phyloP scores from a whole-genome alignment of 2,329 filamentous ascomycete species.

The Teratosphaeria epicoccoides region DNA sequence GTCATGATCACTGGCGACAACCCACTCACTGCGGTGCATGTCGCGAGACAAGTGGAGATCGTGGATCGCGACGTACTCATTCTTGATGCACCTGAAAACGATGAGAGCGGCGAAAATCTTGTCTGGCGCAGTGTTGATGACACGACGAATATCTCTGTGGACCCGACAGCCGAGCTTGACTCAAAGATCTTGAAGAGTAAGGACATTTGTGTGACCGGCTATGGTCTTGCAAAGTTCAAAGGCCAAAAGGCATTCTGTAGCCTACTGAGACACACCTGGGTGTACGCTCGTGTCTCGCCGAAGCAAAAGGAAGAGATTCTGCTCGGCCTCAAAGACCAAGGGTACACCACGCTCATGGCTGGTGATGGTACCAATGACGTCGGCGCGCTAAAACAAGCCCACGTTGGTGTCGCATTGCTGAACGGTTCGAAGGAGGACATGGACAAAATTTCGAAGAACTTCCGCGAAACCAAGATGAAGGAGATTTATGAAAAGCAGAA shows the following conservation, averaged over 20 bases:
- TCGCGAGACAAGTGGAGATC: constrained; percentile 91
- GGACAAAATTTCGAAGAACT: constrained; percentile 82
- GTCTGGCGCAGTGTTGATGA: constrained; percentile 96
- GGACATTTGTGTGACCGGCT: constrained; percentile 91
- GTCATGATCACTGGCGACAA: constrained; percentile 99
- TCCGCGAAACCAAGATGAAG: constrained; percentile 94
- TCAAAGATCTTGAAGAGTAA: constrained; percentile 69
- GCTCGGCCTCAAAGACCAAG: constrained; percentile 89
- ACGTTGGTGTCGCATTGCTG: constrained; percentile 89
- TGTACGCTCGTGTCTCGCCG: constrained; percentile 94
- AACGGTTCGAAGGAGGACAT: constrained; percentile 91
- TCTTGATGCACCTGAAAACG: constrained; percentile 86
- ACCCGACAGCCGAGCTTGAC: constrained; percentile 72
- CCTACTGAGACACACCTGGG: constrained; percentile 83
- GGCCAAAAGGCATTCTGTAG: constrained; percentile 65
- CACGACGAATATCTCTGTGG: constrained; percentile 72
- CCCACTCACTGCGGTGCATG: constrained; percentile 88
- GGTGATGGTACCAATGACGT: constrained; percentile 98
- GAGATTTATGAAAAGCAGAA: constrained; percentile 96
- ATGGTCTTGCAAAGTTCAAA: constrained; percentile 82
- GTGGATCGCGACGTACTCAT: constrained; percentile 93
- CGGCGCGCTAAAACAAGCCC: constrained; percentile 92
- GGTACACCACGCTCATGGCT: constrained; percentile 97
- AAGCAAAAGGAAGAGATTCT: constrained; percentile 99
- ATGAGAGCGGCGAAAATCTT: constrained; percentile 65